A percentile compares a stretch with the other conserved stretches of the same genome.
Evolutionary conservation across 2,329 filamentous ascomycete species (phyloP).

Genomic region (Cladorrhinum sp.): DNA sequence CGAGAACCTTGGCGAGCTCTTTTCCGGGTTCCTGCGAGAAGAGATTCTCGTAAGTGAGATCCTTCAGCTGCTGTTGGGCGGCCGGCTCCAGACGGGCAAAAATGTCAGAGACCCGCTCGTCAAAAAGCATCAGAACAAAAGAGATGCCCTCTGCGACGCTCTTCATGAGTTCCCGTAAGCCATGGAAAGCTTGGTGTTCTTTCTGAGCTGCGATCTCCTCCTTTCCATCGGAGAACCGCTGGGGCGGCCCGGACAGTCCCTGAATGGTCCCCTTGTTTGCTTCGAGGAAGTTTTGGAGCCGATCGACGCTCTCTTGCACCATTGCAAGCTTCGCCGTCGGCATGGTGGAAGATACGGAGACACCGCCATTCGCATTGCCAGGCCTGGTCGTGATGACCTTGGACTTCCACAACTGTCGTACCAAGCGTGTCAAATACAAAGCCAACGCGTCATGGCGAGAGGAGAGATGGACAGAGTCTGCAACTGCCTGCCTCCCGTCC

Average conservation of each 20-base stretch:
- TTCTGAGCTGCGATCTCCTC: constrained; percentile 91
- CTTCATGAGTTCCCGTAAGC: constrained; percentile 78
- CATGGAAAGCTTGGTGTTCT: constrained; percentile 88
- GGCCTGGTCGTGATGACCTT: constrained; percentile 61
- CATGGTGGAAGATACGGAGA: constrained; percentile 66
- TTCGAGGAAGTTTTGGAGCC: constrained; percentile 76
- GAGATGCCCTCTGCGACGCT: constrained; percentile 96
- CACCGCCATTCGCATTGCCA: constrained; percentile 51
- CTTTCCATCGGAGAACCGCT: constrained; percentile 73
- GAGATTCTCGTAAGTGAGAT: constrained; percentile 81
- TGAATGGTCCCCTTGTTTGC: constrained; percentile 91
- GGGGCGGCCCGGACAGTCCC: constrained; percentile 85
- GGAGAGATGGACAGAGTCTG: constrained; percentile 83
- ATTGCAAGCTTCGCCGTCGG: constrained; percentile 64
- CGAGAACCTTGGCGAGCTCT: constrained; percentile 87
- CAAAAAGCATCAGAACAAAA: constrained; percentile 91
- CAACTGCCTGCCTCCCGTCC: constrained; percentile 66
- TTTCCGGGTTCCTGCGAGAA: constrained; percentile 78
- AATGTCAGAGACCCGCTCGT: constrained; percentile 89
- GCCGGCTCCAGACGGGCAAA: constrained; percentile 70
- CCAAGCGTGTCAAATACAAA: constrained; percentile 81
- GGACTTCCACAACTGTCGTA: constrained; percentile 84
- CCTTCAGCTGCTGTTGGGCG: constrained; percentile 65
- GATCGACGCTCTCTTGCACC: constrained; percentile 77
- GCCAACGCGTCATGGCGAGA: constrained; percentile 85